Base-by-base conservation (phyloP, 805 yeast species). In the Teunomyces kruisii region DNA sequence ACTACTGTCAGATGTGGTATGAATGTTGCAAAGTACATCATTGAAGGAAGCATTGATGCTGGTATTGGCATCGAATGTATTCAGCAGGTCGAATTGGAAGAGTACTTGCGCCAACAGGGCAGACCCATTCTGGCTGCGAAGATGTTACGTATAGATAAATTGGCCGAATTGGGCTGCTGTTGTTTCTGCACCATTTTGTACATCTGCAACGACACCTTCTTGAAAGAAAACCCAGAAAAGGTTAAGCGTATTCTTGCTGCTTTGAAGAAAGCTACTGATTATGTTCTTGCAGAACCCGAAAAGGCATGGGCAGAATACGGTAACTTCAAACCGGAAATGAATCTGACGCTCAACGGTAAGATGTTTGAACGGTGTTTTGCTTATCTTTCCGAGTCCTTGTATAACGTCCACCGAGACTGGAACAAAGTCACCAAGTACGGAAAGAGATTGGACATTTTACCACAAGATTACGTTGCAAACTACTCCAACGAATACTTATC, bases 11-110 rank as follows among this genome's bases (percentile, higher is more conserved):
- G 82, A 60, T 76, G 81, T 51, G 83, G 83, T 45, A 78, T 78
- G 83, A 78, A 78, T 54, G 81, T 78, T 38, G 79, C 82, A 47
- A 76, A 75, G 55, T 71, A 70, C 52, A 78, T 78, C 52, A 73
- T 78, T 42, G 79, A 77, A 42, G 82, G 81, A 30, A 68, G 71
- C 51, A 76, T 78, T 43, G 80, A 78, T 57, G 81, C 81, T 46
- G 83, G 83, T 42, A 72, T 78, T 55, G 83, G 83, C 54, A 75
- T 78, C 45, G 83, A 78, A 57, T 78, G 81, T 61, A 75, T 78
- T 58, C 83, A 78, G 58, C 81, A 77, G 60, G 83, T 78, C 39
- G 79, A 78, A 56, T 67, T 78, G 53, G 82, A 77, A 56, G 80
- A 76, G 50, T 73, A 73, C 59, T 67, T 72, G 50, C 64, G 65